phyloP scores from a whole-genome alignment of 2,329 filamentous ascomycete species.

The Amesomyces nigricolor region DNA sequence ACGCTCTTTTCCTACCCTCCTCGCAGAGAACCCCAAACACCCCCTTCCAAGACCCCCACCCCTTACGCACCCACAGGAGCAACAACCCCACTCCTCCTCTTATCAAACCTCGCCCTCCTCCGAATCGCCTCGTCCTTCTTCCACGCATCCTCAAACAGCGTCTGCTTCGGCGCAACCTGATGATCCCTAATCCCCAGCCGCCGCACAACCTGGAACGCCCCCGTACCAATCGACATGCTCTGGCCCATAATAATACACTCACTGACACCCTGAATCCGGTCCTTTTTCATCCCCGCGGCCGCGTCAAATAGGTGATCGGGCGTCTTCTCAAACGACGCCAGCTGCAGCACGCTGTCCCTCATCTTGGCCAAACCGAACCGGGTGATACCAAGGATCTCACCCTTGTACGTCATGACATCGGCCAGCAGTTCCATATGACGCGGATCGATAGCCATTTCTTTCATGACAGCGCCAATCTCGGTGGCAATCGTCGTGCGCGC shows the following conservation, averaged over 20 bases:
- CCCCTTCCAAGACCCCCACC: background rate
- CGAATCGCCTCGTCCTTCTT: constrained; percentile 29
- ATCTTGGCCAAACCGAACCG: constrained; percentile 95
- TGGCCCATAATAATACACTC: constrained; percentile 99
- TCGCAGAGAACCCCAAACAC: background rate
- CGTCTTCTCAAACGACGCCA: constrained; percentile 97
- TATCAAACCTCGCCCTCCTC: constrained; percentile 18
- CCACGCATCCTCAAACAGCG: constrained; percentile 68
- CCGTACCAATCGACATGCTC: constrained; percentile 85
- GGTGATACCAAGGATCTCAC: constrained; percentile 92
- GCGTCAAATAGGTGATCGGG: constrained; percentile 96
- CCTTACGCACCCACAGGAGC: constrained; percentile 9
- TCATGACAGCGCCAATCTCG: constrained; percentile 88
- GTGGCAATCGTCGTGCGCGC: constrained; percentile 81
- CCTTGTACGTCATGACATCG: constrained; percentile 99
- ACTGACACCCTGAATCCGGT: constrained; percentile 85
- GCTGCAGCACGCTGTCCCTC: constrained; percentile 86
- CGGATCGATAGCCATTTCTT: constrained; percentile 90
- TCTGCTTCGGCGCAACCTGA: constrained; percentile 53
- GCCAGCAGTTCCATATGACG: constrained; percentile 96
- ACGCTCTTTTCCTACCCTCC: background rate
- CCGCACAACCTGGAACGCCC: constrained; percentile 83
- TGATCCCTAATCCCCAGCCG: constrained; percentile 61
- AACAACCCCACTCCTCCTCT: constrained; percentile 14
- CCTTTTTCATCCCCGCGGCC: constrained; percentile 83